Conservation (phyloP, 1,284 basidiomycete species). For the Xerocomus nothofagi region DNA sequence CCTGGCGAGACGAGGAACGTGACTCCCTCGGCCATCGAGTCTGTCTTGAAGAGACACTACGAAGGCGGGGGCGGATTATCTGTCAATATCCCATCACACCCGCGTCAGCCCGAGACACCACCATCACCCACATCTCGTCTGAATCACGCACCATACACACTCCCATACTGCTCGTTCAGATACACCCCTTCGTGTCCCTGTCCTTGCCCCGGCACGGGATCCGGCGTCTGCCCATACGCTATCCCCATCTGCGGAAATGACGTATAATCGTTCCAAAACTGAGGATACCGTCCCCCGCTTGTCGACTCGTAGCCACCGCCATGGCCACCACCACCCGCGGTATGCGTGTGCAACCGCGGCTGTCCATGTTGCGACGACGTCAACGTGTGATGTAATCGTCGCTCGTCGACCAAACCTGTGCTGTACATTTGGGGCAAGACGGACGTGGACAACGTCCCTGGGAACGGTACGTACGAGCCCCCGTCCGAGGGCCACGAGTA, state of each 20-base stretch:
- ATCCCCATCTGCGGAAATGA: conserved; percentile 55
- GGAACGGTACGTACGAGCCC: conserved; percentile 38
- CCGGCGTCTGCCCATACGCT: conserved; percentile 35
- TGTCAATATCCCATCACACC: not conserved
- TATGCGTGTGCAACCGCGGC: conserved; percentile 18
- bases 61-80: conserved; percentile 18
- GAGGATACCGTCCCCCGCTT: conserved; percentile 43
- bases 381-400: conserved; percentile 18
- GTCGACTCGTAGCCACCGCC: conserved; percentile 18
- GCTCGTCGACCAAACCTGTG: conserved; percentile 59
- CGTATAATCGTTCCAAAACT: conserved; percentile 64
- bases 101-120: conserved; percentile 3
- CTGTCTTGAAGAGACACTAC: conserved; percentile 2
- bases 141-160: conserved; percentile 33
- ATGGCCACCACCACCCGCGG: conserved; percentile 4
- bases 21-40: not conserved
- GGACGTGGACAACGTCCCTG: conserved; percentile 56
- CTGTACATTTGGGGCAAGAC: conserved; percentile 70
- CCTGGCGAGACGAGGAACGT: not conserved
- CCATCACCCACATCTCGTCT: not conserved
- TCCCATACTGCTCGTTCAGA: conserved; percentile 23
- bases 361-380: conserved; percentile 24
- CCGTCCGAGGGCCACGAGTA: conserved; percentile 52
- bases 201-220: conserved; percentile 15
- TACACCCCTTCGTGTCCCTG: conserved; percentile 30